Conservation (phyloP, 305 asterid species). For the Petunia hybrid region DNA sequence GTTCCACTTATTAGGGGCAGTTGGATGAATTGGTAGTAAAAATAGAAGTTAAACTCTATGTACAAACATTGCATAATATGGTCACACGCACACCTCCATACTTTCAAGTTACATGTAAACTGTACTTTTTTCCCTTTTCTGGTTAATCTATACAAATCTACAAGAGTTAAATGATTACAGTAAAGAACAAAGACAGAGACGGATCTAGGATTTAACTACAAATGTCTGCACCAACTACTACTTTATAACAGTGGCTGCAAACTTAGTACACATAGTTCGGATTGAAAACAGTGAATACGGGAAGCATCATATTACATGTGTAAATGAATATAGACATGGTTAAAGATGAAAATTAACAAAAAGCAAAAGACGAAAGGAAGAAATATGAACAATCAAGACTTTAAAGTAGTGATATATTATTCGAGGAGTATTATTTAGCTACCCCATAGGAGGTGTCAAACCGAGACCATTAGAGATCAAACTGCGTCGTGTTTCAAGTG, state of each 20-base stretch:
- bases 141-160: not conserved
- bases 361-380: too few relatives aligned
- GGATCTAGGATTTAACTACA: not conserved
- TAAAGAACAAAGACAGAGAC: not conserved
- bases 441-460: slow-evolving; percentile 56
- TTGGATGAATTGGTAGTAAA: too few relatives aligned
- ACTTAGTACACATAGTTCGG: not conserved
- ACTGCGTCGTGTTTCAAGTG: slow-evolving; percentile 8
- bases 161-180: not conserved
- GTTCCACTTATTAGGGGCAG: too few relatives aligned
- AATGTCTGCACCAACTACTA: not conserved
- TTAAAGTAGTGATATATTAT: not conserved
- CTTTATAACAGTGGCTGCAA: too few relatives aligned
- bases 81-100: too few relatives aligned
- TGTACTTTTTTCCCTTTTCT: not conserved
- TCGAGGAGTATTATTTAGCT: not conserved
- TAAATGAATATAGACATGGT: not conserved
- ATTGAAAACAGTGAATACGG: not conserved
- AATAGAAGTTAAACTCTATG: too few relatives aligned
- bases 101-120: too few relatives aligned
- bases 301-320: not conserved
- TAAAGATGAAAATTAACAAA: not conserved
- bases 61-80: too few relatives aligned
- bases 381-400: too few relatives aligned
- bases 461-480: slow-evolving; percentile 48